phyloP scores from a whole-genome alignment of 2,329 filamentous ascomycete genomes.

The Claviceps fusiformis region DNA sequence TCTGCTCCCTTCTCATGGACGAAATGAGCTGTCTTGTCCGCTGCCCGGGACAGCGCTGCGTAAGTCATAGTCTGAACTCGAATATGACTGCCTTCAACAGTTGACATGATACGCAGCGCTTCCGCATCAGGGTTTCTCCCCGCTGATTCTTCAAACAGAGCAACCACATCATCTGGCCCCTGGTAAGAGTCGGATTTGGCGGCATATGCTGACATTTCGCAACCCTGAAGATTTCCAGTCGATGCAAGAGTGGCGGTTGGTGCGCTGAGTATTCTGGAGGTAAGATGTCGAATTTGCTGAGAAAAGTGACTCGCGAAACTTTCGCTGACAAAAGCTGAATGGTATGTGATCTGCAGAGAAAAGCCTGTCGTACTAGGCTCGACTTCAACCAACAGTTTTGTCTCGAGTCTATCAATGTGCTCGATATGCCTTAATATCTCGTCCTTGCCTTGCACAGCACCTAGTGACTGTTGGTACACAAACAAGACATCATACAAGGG shows the following conservation, averaged over 20 bases:
- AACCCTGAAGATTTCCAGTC: slow-evolving; percentile 13
- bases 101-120: slow-evolving; percentile 51
- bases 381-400: slow-evolving; percentile 61
- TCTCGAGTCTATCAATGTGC: slow-evolving; percentile 62
- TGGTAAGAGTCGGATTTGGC: slow-evolving; percentile 13
- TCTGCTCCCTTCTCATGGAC: slow-evolving; percentile 33
- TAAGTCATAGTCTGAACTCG: slow-evolving; percentile 43
- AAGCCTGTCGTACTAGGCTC: slow-evolving; percentile 42
- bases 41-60: slow-evolving; percentile 43
- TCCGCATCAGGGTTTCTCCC: slow-evolving; percentile 32
- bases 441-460: slow-evolving; percentile 17
- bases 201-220: slow-evolving; percentile 36
- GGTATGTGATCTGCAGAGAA: slow-evolving; percentile 33
- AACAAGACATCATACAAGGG: slow-evolving; percentile 65
- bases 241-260: slow-evolving; percentile 8
- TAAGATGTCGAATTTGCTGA: slow-evolving; percentile 45
- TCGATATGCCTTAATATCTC: slow-evolving; percentile 37
- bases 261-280: slow-evolving; percentile 16
- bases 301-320: slow-evolving; percentile 43
- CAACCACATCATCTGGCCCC: slow-evolving; percentile 2
- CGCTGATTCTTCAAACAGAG: slow-evolving; percentile 37
- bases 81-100: slow-evolving; percentile 12
- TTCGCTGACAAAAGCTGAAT: slow-evolving; percentile 33
- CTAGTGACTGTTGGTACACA: slow-evolving; percentile 68
- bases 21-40: slow-evolving; percentile 48